These are phyloP conservation scores for Peronospora tabacina DNA, from an alignment of 352 stramenopile species.

Conservation along the genomic window DNA sequence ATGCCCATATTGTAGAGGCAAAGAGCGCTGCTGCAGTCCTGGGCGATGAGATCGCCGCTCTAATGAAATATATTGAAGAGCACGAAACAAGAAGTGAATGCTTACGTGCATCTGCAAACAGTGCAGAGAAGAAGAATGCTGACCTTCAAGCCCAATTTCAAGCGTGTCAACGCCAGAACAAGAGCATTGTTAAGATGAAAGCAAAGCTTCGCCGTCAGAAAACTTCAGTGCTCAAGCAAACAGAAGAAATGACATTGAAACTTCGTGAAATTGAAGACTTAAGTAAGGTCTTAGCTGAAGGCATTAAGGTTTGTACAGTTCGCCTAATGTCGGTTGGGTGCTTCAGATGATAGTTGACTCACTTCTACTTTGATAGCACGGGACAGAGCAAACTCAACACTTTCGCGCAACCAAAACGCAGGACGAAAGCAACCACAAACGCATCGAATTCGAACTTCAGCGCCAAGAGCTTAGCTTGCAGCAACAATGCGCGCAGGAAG, in stretches of 20 bases:
- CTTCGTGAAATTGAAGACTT: slow-evolving; percentile 22
- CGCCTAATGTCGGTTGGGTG: background rate
- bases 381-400: slow-evolving; percentile 13
- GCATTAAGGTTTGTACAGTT: slow-evolving; percentile 25
- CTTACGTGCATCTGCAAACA: slow-evolving; percentile 5
- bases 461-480: slow-evolving; percentile 25
- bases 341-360: background rate
- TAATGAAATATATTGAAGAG: slow-evolving; percentile 19
- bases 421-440: slow-evolving; percentile 11
- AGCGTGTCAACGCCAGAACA: slow-evolving; percentile 18
- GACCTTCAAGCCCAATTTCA: slow-evolving; percentile 13
- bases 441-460: slow-evolving; percentile 28
- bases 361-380: slow-evolving; percentile 15
- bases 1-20: slow-evolving; percentile 10
- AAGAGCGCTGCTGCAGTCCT: slow-evolving; percentile 10
- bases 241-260: slow-evolving; percentile 8
- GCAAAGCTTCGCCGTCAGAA: slow-evolving; percentile 23
- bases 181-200: slow-evolving; percentile 14
- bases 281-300: slow-evolving; percentile 20
- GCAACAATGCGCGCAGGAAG: slow-evolving; percentile 23
- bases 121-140: slow-evolving; percentile 13
- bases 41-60: slow-evolving; percentile 14
- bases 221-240: slow-evolving; percentile 17
- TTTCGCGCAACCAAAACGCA: slow-evolving; percentile 10
- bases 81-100: slow-evolving; percentile 15